Evolutionary conservation across 208 protist species (phyloP).

Genomic region (Acanthamoeba healyi): DNA sequence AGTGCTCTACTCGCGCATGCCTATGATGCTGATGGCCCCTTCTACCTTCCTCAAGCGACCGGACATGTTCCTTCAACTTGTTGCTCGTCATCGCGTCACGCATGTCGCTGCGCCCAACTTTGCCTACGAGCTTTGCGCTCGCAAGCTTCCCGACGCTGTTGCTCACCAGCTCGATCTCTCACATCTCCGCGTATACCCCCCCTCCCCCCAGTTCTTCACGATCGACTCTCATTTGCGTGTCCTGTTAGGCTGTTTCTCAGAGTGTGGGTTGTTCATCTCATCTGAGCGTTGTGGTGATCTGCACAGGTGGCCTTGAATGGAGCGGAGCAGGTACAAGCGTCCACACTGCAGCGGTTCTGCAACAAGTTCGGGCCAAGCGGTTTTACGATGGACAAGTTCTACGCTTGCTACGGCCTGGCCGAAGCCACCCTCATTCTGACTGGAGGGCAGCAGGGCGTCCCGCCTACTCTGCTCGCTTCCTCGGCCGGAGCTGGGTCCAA

Average conservation of each 20-base stretch:
- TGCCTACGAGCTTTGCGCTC: slow-evolving; percentile 41
- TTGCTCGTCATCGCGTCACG: slow-evolving; percentile 9
- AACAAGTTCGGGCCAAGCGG: slow-evolving; percentile 36
- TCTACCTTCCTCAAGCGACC: slow-evolving; percentile 46
- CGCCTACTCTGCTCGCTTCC: background rate
- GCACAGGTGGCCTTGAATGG: slow-evolving; percentile 64
- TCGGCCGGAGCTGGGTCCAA: background rate
- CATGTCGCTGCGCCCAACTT: slow-evolving; percentile 47
- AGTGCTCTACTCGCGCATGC: slow-evolving; percentile 57
- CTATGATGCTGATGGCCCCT: slow-evolving; percentile 52
- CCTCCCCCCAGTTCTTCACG: background rate
- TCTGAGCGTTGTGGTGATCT: no score
- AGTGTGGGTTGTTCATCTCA: no score
- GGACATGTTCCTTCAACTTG: slow-evolving; percentile 30
- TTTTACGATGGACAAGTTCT: slow-evolving; percentile 56
- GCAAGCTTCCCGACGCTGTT: slow-evolving; percentile 2
- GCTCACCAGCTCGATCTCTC: background rate
- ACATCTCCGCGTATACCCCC: background rate
- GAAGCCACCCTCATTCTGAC: slow-evolving; percentile 56
- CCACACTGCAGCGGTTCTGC: background rate
- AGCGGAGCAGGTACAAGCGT: slow-evolving; percentile 10
- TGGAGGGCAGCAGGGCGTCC: background rate
- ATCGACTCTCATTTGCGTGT: no score
- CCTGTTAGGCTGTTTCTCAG: no score
- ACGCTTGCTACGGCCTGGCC: slow-evolving; percentile 49